Evolutionary conservation across 169 alveolate species (phyloP), one percentile per base, ranked within the genome.

Genomic region (Cryptosporidium viatorum): DNA sequence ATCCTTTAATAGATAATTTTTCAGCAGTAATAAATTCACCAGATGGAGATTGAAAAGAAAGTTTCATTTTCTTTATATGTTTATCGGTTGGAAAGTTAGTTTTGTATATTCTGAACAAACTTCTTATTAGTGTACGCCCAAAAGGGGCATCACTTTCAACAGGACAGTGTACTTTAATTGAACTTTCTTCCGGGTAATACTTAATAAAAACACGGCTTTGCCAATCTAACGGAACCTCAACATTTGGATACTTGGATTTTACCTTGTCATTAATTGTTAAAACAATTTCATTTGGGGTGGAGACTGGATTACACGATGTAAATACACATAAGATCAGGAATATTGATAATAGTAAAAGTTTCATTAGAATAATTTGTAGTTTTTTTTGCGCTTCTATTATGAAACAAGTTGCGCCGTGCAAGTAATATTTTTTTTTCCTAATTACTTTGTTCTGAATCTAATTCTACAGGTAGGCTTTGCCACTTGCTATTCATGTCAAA

Each of bases 101-200:
- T 29, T 59, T 80, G 50, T 62, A 80, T 5, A 62, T 50, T 62
- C 75, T 41, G 18, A 80, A 65, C 23, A 80, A 48, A 18, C 5
- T 65, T 80, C 89, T 80, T 35, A 59, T 23, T 62, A 80, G 43
- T 1, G 68, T 26, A 16, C 89, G 73, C 3, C 80, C 89, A 80
- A 80, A 80, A 18, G 89, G 89, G 16, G 89, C 69, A 62, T 80
- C 89, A 62, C 31, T 43, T 3, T 43, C 89, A 39, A 37, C 21
- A 8, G 73, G 62, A 21, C 89, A 80, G 37, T 80, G 89, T 6
- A 80, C 75, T 39, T 80, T 80, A 39, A 80, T 80, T 41, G 89
- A 80, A 29, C 51, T 10, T 23, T 80, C 89, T 12, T 60, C 68
- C 3, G 73, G 67, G 68, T 80, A 80, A 65, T 62, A 80, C 23